phyloP scores from a whole-genome alignment of 441 rosid species.

The Brassica balearica region DNA sequence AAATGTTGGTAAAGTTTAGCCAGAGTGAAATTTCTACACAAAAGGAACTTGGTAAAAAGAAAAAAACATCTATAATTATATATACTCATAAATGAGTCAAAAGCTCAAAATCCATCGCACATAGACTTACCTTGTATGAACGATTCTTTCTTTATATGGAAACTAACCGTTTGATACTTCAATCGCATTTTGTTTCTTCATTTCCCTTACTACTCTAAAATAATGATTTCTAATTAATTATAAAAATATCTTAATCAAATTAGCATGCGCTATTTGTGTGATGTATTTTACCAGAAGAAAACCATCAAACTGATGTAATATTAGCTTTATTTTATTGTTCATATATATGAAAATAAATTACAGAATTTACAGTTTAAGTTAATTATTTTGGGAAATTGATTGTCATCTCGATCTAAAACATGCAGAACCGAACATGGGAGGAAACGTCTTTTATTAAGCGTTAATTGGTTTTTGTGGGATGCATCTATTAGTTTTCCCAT shows the following conservation, averaged over 20 bases:
- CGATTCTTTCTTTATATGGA: neutral
- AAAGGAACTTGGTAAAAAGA: neutral
- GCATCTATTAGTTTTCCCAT: conserved; percentile 22
- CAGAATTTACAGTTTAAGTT: no score
- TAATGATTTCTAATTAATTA: no score
- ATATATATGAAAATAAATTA: no score
- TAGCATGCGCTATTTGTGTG: neutral
- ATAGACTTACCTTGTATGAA: neutral
- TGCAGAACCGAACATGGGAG: conserved; percentile 17
- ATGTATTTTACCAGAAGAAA: neutral
- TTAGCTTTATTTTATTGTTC: neutral
- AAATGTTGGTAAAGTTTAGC: neutral
- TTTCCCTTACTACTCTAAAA: neutral
- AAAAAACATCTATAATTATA: neutral
- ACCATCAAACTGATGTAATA: neutral
- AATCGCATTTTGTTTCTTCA: neutral
- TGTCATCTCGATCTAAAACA: conserved; percentile 18
- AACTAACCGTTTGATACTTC: neutral
- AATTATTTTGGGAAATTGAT: neutral
- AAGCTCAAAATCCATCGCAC: neutral
- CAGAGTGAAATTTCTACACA: neutral
- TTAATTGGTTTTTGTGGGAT: conserved; percentile 32
- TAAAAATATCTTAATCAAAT: neutral
- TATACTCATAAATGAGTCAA: neutral
- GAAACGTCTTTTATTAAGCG: conserved; percentile 20